Percentiles rank a stretch among this genome's conserved stretches.
These are phyloP conservation scores for Chalaropsis ovoidea DNA, from an alignment of 2,329 filamentous ascomycete genomes.

Conservation along the genomic window DNA sequence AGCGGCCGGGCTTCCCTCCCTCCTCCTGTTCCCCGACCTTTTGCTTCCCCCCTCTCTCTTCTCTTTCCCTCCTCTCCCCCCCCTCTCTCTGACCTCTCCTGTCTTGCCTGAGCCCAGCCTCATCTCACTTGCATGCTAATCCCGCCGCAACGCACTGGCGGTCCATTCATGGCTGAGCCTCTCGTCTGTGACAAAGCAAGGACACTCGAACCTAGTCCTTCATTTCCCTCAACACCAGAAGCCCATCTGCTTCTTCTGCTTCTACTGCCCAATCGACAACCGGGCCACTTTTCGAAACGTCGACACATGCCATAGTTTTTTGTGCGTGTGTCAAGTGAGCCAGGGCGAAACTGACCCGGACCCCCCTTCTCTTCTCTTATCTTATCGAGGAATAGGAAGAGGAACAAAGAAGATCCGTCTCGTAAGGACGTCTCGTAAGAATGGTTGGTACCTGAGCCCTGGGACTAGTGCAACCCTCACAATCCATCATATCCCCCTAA, in stretches of 20 bases:
- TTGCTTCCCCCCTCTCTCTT: background rate
- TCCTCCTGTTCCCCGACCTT: background rate
- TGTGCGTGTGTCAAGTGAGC: slow-evolving; percentile 5
- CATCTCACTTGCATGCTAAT: too few relatives aligned
- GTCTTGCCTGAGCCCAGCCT: too few relatives aligned
- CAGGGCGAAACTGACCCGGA: background rate
- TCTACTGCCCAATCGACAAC: background rate
- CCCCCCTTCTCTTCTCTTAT: slow-evolving; percentile 7
- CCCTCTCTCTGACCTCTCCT: background rate
- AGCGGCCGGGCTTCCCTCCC: background rate
- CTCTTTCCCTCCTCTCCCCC: background rate
- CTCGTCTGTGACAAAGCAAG: slow-evolving; percentile 13
- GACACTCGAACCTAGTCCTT: slow-evolving; percentile 5
- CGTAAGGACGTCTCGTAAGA: too few relatives aligned
- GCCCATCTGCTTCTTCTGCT: background rate
- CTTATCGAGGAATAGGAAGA: background rate
- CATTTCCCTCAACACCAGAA: slow-evolving; percentile 9
- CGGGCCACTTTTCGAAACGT: background rate
- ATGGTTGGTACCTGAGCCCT: too few relatives aligned
- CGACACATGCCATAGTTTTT: slow-evolving; percentile 13
- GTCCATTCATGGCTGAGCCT: background rate
- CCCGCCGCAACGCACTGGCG: background rate
- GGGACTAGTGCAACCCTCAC: too few relatives aligned
- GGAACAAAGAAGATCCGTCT: too few relatives aligned
- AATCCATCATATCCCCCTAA: too few relatives aligned